These are phyloP conservation scores for Primulina eburnea DNA, from an alignment of 257 asterid genomes.

Conservation along the genomic window DNA sequence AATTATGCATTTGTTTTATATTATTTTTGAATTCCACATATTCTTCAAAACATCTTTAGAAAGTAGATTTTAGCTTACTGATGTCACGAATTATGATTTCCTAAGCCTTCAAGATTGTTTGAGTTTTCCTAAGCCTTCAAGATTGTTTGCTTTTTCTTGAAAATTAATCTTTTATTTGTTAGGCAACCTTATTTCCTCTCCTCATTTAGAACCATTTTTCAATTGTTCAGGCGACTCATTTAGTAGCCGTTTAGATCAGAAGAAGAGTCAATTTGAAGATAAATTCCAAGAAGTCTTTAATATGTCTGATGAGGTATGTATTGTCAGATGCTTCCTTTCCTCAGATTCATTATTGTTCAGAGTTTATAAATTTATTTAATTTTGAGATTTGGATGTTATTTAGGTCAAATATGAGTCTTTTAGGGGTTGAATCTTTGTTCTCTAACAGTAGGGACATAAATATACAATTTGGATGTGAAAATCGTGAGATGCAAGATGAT, in stretches of 20 bases:
- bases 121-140: not conserved
- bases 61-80: constrained; percentile 10
- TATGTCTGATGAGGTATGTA: constrained; percentile 67
- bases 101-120: too few relatives aligned
- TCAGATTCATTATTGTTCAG: constrained; percentile 5
- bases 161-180: constrained; percentile 18
- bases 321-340: constrained; percentile 20
- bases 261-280: constrained; percentile 65
- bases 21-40: not conserved
- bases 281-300: constrained; percentile 61
- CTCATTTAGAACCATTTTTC: constrained; percentile 21
- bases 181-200: constrained; percentile 20
- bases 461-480: constrained; percentile 8
- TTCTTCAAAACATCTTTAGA: not conserved
- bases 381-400: constrained; percentile 18
- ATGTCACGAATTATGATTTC: constrained; percentile 2
- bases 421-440: constrained; percentile 1
- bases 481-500: constrained; percentile 12
- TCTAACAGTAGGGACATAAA: not conserved
- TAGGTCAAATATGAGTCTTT: not conserved
- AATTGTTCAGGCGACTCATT: constrained; percentile 58
- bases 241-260: constrained; percentile 60
- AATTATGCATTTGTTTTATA: constrained; percentile 15
- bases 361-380: constrained; percentile 12
- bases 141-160: not conserved